Percentiles rank a stretch among this genome's conserved stretches.
These are phyloP conservation scores for Tolypocladium ophioglossoides DNA, from an alignment of 2,329 filamentous ascomycete species.

Conservation along the genomic window DNA sequence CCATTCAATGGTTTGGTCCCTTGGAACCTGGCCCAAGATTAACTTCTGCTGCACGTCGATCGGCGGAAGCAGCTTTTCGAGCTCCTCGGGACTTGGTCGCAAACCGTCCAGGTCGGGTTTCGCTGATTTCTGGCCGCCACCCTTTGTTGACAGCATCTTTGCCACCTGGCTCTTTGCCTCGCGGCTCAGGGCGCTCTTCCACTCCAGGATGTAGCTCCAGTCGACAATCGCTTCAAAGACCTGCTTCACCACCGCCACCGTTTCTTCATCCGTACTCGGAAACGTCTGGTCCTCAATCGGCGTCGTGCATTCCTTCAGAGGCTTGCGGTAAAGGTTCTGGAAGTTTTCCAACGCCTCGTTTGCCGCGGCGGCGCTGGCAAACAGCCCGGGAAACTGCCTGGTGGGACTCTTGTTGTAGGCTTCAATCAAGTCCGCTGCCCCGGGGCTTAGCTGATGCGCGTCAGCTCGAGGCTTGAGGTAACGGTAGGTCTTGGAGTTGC, in stretches of 20 bases:
- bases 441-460: not conserved
- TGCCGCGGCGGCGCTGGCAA: conserved; percentile 2
- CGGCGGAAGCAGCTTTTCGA: conserved; percentile 5
- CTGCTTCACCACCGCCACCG: conserved; percentile 4
- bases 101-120: conserved; percentile 2
- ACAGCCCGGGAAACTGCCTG: not conserved
- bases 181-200: conserved; percentile 8
- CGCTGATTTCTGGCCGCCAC: not conserved
- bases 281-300: conserved; percentile 8
- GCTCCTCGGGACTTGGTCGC: conserved; percentile 4
- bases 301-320: conserved; percentile 6
- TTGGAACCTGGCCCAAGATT: conserved; percentile 10
- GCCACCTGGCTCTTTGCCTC: conserved; percentile 4
- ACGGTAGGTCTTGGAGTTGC: not conserved
- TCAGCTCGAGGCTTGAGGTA: not conserved
- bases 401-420: not conserved
- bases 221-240: conserved; percentile 14
- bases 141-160: not conserved
- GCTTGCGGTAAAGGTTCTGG: conserved; percentile 7
- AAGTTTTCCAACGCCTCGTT: conserved; percentile 1
- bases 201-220: conserved; percentile 13
- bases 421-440: not conserved
- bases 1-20: conserved; percentile 11
- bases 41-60: conserved; percentile 9
- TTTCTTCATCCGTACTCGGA: conserved; percentile 4